Conservation (phyloP, 805 yeast species). For the Lipomyces sp. region DNA sequence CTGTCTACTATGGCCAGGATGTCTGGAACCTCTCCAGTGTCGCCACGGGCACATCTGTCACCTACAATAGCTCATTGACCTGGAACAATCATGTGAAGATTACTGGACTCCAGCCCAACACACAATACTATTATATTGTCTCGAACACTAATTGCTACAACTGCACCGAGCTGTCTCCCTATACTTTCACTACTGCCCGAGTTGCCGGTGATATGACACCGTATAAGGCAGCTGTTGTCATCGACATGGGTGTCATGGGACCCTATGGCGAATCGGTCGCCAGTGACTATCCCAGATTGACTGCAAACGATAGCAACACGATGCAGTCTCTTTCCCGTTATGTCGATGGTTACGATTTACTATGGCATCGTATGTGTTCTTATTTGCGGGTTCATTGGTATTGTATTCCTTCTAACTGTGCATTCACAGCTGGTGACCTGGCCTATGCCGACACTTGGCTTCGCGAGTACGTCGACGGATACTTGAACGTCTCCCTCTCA, state of each 20-base stretch:
- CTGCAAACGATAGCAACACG: constrained; percentile 26
- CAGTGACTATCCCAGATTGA: constrained; percentile 22
- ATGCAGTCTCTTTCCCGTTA: constrained; percentile 35
- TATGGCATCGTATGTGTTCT: constrained; percentile 29
- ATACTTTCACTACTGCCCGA: constrained; percentile 36
- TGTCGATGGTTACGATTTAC: constrained; percentile 28
- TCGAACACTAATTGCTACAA: constrained; percentile 35
- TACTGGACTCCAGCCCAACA: constrained; percentile 39
- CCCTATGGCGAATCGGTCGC: constrained; percentile 21
- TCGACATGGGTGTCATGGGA: constrained; percentile 38
- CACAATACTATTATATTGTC: constrained; percentile 43
- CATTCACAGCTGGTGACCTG: constrained; percentile 41
- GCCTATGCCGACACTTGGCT: constrained; percentile 46
- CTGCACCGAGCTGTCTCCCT: constrained; percentile 26
- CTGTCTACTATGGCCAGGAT: constrained; percentile 40
- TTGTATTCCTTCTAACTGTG: not conserved
- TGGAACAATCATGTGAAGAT: constrained; percentile 42
- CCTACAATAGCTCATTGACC: constrained; percentile 39
- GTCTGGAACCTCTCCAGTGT: constrained; percentile 26
- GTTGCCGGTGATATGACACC: constrained; percentile 33
- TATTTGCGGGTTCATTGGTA: not conserved
- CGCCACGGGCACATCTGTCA: constrained; percentile 36
- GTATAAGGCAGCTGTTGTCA: constrained; percentile 32
- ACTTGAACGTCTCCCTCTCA: constrained; percentile 25
- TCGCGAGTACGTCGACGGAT: constrained; percentile 31